These are phyloP conservation scores for Fusarium palustre DNA, from an alignment of 2,329 filamentous ascomycete genomes.

Conservation along the genomic window DNA sequence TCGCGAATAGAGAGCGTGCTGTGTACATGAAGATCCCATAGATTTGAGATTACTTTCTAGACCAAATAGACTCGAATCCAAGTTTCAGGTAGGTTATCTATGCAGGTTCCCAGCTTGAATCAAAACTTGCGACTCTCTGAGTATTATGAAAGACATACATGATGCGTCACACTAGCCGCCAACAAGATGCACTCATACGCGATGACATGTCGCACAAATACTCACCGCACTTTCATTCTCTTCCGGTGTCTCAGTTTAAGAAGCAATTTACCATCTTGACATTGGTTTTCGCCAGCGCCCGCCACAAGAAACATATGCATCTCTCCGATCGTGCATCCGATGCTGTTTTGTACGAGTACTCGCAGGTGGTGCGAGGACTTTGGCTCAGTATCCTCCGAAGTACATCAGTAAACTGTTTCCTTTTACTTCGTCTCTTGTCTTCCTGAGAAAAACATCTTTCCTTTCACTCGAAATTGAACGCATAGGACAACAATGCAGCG, in stretches of 20 bases:
- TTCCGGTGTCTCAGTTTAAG: neutral
- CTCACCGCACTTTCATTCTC: neutral
- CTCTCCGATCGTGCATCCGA: neutral
- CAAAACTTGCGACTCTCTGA: neutral
- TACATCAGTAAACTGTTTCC: neutral
- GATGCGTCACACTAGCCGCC: neutral
- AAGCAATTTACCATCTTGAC: fast-evolving
- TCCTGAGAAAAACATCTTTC: fast-evolving
- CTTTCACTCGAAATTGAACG: neutral
- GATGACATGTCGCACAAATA: neutral
- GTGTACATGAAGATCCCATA: neutral
- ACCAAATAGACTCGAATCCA: neutral
- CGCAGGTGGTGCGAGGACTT: neutral
- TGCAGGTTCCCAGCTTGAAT: too few relatives aligned
- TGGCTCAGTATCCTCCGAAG: fast-evolving
- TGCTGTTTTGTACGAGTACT: neutral
- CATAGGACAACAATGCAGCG: constrained; percentile 55
- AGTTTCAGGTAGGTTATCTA: neutral
- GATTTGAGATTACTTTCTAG: neutral
- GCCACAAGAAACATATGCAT: neutral
- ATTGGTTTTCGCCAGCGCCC: neutral
- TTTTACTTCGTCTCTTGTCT: too few relatives aligned
- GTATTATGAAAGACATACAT: neutral
- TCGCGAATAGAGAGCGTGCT: neutral
- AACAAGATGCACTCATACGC: neutral